Evolutionary conservation across 495 filamentous ascomycete genomes (phyloP), one percentile per base, ranked within the genome.

Genomic region (Aspergillus wentii): DNA sequence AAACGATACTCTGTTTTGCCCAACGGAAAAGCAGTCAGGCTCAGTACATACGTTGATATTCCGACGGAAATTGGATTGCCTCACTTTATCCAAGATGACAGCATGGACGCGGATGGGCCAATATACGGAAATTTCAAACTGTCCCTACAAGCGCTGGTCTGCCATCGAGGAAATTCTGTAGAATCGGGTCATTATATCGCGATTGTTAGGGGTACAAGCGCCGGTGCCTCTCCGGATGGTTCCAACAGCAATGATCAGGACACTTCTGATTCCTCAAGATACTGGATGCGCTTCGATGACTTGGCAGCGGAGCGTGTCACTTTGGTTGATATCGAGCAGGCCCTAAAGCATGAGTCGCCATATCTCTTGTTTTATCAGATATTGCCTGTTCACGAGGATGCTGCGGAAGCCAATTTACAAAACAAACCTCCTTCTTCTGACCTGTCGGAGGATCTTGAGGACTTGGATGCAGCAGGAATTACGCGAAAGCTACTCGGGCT

Each of bases 351-450:
- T n/a, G 91, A 95, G 54, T 90, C 85, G 43, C 91, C 92, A 3
- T 98, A 98, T 48, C 74, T 98, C 2, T 66, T 98, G 1, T 95
- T 96, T 61, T 98, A 95, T 51, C 91, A 95, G 56, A 89, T 96
- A 26, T 72, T 88, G 23, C 92, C 91, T 0, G 85, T 94, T 44
- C 76, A 84, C 19, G 83, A 85, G 30, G 79, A 86, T 32, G 65
- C 75, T 5, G 59, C 74, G 1, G 64, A 71, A 35, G 74, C 74
- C 8, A 71, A 71, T 26, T 48, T 71, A 23, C 61, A 65, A 18
- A 71, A 76, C 41, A 75, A 70, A 3, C 67, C 75, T 3, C 71
- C 78, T 8, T 72, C 80, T 4, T 83, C 78, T 35, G 60, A 73
- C 29, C 69, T 75, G n/a, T 72, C 69, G 13, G 52, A 64, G 17